Conservation (phyloP, 2,329 filamentous ascomycete species). For the Leptographium galeiforme region DNA sequence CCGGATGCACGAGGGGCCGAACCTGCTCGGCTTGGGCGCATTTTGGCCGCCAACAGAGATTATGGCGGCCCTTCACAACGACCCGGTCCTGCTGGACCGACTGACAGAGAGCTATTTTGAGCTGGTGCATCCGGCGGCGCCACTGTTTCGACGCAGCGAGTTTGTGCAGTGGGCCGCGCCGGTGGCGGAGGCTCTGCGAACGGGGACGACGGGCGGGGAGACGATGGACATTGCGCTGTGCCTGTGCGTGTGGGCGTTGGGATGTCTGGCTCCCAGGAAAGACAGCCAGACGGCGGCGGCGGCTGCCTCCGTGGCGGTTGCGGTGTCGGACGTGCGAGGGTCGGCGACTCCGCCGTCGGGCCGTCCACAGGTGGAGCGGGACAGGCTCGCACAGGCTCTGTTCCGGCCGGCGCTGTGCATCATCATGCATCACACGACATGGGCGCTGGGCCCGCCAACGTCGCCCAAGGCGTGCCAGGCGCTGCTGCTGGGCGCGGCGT, state of each 20-base stretch:
- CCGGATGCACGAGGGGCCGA: background rate
- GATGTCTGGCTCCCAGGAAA: constrained; percentile 10
- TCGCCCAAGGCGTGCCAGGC: constrained; percentile 19
- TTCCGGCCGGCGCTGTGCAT: constrained; percentile 23
- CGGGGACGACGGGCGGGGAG: background rate
- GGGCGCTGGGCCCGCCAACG: constrained; percentile 15
- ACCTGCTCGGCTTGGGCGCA: background rate
- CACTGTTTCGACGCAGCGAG: constrained; percentile 18
- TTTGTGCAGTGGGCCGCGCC: constrained; percentile 17
- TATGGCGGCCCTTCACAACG: constrained; percentile 10
- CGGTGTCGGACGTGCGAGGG: background rate
- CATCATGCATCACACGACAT: constrained; percentile 19
- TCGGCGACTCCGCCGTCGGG: background rate
- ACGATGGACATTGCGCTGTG: constrained; percentile 21
- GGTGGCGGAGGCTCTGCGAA: constrained; percentile 13
- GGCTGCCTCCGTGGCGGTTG: background rate
- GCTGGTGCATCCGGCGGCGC: constrained; percentile 21
- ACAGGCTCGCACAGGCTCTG: constrained; percentile 18
- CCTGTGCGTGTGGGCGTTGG: constrained; percentile 23
- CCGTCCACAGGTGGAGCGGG: constrained; percentile 12
- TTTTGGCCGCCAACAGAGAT: background rate
- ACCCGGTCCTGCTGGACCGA: constrained; percentile 16
- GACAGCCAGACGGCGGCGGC: background rate
- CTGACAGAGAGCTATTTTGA: constrained; percentile 21
- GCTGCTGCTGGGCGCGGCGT: constrained; percentile 23